Conservation (phyloP, 108 stramenopile genomes). For the Aurantiochytrium sp. region DNA sequence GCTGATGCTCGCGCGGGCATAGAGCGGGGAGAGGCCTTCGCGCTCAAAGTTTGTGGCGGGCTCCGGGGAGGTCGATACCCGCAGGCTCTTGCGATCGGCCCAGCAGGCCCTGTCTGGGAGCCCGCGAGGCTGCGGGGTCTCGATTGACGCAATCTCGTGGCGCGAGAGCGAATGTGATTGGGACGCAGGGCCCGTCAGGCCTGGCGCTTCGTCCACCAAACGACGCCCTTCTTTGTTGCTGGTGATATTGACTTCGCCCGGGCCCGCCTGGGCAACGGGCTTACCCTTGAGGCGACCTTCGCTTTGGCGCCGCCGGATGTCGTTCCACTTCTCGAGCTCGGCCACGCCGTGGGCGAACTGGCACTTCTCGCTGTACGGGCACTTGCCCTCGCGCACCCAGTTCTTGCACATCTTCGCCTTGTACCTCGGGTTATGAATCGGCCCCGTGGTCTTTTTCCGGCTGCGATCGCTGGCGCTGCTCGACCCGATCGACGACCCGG, state of each 20-base stretch:
- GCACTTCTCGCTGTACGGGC: conserved; percentile 25
- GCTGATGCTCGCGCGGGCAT: no score
- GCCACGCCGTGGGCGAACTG: conserved; percentile 4
- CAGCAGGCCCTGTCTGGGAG: neutral
- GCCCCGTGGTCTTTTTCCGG: conserved; percentile 21
- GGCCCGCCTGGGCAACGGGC: neutral
- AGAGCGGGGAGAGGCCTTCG: no score
- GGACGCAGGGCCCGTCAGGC: no score
- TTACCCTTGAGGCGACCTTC: conserved; percentile 6
- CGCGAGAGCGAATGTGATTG: no score
- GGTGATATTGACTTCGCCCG: neutral
- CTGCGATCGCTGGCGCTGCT: neutral
- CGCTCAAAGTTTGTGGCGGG: no score
- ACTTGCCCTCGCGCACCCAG: conserved; percentile 17
- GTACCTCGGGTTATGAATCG: conserved; percentile 7
- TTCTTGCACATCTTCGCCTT: conserved; percentile 30
- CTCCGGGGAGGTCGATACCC: no score
- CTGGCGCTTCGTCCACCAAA: no score
- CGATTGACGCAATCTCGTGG: no score
- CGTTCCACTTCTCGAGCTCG: conserved; percentile 18
- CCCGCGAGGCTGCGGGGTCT: neutral
- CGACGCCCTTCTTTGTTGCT: no score
- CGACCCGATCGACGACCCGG: no score
- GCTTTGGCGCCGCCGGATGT: neutral
- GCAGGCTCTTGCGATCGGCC: neutral